Conservation (phyloP, 257 asterid genomes). For the Cordia subcordata region DNA sequence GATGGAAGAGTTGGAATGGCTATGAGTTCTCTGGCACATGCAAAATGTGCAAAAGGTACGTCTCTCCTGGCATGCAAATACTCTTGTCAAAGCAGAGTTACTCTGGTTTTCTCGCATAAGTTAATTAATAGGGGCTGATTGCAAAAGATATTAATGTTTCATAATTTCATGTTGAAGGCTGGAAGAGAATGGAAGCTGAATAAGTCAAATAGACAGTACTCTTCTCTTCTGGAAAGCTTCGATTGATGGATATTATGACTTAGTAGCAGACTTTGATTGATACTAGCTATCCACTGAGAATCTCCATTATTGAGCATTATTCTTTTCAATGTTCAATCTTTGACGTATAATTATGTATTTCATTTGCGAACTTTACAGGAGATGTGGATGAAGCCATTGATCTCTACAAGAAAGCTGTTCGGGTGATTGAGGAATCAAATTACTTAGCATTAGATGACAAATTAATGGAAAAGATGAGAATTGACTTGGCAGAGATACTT, state of each 20-base stretch:
- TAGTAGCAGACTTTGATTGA: not conserved
- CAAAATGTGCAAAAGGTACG: slow-evolving; percentile 83
- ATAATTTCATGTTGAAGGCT: not conserved
- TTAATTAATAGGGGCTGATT: not conserved
- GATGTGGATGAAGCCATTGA: slow-evolving; percentile 66
- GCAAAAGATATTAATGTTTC: not conserved
- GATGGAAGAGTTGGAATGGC: slow-evolving; percentile 86
- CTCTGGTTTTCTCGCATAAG: not conserved
- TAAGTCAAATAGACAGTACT: not conserved
- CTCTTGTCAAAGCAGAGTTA: not conserved
- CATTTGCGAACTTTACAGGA: slow-evolving; percentile 36
- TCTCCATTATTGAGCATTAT: not conserved
- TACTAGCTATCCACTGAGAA: not conserved
- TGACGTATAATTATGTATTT: slow-evolving; percentile 3
- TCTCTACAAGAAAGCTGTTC: slow-evolving; percentile 58
- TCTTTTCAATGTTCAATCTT: slow-evolving; percentile 6
- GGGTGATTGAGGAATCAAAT: slow-evolving; percentile 43
- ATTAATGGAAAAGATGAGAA: slow-evolving; percentile 69
- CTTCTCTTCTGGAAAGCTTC: too few relatives aligned
- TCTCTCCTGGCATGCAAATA: slow-evolving; percentile 2
- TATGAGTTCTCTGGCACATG: slow-evolving; percentile 84
- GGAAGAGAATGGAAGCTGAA: not conserved
- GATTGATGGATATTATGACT: not conserved
- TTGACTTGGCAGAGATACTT: slow-evolving; percentile 87
- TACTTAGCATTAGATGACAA: slow-evolving; percentile 44